These are phyloP conservation scores for Chaetoscypha palmicola DNA, from an alignment of 2,329 filamentous ascomycete species.

Conservation along the genomic window DNA sequence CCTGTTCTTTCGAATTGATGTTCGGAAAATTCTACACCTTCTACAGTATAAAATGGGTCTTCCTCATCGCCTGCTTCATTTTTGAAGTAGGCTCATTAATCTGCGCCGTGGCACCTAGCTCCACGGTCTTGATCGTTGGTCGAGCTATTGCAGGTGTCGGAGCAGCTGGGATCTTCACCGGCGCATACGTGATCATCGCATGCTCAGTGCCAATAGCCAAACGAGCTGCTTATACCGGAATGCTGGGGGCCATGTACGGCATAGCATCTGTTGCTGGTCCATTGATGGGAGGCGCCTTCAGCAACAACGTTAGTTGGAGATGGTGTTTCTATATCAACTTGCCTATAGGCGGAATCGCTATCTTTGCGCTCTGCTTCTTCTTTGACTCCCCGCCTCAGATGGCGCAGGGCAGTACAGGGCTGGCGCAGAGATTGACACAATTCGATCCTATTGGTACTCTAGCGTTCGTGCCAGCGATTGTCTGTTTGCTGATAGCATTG, in stretches of 20 bases:
- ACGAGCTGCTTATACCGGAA: constrained; percentile 4
- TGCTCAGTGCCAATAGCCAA: constrained; percentile 5
- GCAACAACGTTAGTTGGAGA: constrained; percentile 31
- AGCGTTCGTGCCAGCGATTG: constrained; percentile 35
- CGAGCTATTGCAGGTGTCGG: constrained; percentile 37
- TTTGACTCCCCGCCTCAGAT: neutral
- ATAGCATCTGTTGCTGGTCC: constrained; percentile 25
- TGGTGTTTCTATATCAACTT: constrained; percentile 30
- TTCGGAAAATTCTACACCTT: constrained; percentile 13
- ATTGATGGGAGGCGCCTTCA: constrained; percentile 30
- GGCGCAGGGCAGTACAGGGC: neutral
- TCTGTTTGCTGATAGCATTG: constrained; percentile 36
- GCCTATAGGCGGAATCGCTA: constrained; percentile 26
- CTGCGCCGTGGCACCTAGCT: constrained; percentile 27
- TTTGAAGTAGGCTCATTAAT: constrained; percentile 26
- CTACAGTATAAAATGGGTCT: constrained; percentile 23
- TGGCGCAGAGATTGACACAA: neutral
- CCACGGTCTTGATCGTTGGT: constrained; percentile 39
- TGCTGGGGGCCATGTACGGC: constrained; percentile 24
- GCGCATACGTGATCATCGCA: constrained; percentile 12
- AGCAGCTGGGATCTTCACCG: constrained; percentile 37
- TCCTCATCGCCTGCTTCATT: constrained; percentile 15
- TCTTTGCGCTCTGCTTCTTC: constrained; percentile 4
- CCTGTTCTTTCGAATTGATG: constrained; percentile 5
- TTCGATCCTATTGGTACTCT: constrained; percentile 38